These are phyloP conservation scores for Staphylotrichum longicolle DNA, from an alignment of 495 filamentous ascomycete genomes.

Conservation along the genomic window DNA sequence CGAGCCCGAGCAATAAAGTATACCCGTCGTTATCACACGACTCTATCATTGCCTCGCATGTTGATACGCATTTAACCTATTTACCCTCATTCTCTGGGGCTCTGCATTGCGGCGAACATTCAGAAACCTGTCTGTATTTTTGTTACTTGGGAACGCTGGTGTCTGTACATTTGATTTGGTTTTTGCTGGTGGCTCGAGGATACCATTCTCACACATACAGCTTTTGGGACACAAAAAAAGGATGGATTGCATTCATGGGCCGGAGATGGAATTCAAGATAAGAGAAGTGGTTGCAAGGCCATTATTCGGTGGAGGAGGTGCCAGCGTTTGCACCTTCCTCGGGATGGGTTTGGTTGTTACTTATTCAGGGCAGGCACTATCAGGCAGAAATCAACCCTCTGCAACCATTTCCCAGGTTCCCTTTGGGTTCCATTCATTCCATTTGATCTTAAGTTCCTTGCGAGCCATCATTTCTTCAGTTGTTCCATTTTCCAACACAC, in stretches of 20 bases:
- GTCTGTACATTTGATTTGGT: background rate
- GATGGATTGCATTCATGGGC: slow-evolving; percentile 7
- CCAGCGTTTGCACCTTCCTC: slow-evolving; percentile 6
- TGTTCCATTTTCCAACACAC: no score
- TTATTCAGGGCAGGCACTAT: no score
- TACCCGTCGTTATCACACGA: background rate
- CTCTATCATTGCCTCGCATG: background rate
- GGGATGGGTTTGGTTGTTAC: background rate
- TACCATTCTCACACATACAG: background rate
- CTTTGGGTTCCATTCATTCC: background rate
- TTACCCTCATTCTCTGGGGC: background rate
- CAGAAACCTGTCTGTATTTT: background rate
- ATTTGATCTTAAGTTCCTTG: background rate
- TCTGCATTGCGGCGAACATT: background rate
- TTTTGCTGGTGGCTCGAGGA: background rate
- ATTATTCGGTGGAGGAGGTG: background rate
- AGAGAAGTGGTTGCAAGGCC: slow-evolving; percentile 4
- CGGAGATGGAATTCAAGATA: background rate
- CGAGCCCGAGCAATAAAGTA: slow-evolving; percentile 38
- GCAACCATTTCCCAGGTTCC: background rate
- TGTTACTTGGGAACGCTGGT: background rate
- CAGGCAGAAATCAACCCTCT: slow-evolving; percentile 8
- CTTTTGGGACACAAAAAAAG: slow-evolving; percentile 11
- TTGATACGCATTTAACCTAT: no score
- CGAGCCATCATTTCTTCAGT: background rate